Percentiles rank a stretch among this genome's conserved stretches.
Evolutionary conservation across 1,139 yeast species (phyloP).

Genomic region (Sugiyamaella castrensis): DNA sequence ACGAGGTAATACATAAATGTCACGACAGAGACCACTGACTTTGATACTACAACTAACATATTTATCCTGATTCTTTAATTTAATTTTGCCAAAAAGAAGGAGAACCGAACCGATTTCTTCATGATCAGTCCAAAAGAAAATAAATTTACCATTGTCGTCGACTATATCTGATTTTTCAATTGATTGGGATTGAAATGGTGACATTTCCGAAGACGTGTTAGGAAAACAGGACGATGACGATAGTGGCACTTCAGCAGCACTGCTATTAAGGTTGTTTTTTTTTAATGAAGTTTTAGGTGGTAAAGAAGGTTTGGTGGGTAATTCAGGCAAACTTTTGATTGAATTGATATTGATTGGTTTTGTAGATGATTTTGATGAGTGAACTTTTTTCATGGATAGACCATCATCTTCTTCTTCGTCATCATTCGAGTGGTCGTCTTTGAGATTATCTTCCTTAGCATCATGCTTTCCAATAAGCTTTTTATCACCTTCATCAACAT

Average conservation of each 20-base stretch:
- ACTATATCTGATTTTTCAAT: slow-evolving; percentile 1
- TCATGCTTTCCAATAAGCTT: slow-evolving; percentile 3
- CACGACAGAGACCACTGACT: slow-evolving; percentile 65
- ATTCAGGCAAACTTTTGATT: slow-evolving; percentile 8
- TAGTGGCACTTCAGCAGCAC: not conserved
- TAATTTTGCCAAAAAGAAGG: slow-evolving; percentile 82
- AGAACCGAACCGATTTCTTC: slow-evolving; percentile 70
- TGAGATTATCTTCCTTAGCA: not conserved
- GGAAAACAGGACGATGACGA: slow-evolving; percentile 6
- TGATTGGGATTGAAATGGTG: not conserved
- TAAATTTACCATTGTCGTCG: slow-evolving; percentile 47
- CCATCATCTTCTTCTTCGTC: slow-evolving; percentile 14
- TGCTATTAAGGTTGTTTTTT: not conserved
- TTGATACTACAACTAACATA: slow-evolving; percentile 77
- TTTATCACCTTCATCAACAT: slow-evolving; percentile 6
- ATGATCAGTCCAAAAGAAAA: slow-evolving; percentile 89
- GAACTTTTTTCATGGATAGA: slow-evolving; percentile 8
- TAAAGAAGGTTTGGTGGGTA: slow-evolving; percentile 2
- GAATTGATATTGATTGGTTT: slow-evolving; percentile 13
- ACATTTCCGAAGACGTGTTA: not conserved
- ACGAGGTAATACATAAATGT: slow-evolving; percentile 72
- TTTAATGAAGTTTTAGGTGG: not conserved
- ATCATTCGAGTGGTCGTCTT: not conserved
- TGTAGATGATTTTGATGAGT: slow-evolving; percentile 5
- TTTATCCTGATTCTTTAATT: slow-evolving; percentile 43